Conservation (phyloP, 2,329 filamentous ascomycete genomes). For the Venturia asperata region DNA sequence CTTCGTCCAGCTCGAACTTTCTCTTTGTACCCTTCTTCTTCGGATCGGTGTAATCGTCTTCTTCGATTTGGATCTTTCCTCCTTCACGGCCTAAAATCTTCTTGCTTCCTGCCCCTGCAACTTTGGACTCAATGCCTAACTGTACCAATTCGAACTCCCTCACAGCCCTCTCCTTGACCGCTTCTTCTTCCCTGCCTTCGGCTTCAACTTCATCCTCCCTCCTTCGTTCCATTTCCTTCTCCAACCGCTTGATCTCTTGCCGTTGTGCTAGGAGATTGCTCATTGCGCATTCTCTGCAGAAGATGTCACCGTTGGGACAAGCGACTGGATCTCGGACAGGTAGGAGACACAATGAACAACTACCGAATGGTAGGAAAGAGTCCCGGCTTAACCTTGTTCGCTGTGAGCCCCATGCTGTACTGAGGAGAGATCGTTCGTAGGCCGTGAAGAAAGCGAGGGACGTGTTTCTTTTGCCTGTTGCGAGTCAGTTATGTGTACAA, state of each 20-base stretch:
- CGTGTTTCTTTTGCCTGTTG: constrained; percentile 67
- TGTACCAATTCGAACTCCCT: constrained; percentile 80
- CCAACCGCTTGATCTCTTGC: constrained; percentile 79
- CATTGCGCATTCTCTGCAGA: constrained; percentile 91
- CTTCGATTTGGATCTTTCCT: constrained; percentile 28
- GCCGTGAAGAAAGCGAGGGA: constrained; percentile 90
- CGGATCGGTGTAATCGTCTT: constrained; percentile 24
- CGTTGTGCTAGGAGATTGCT: constrained; percentile 85
- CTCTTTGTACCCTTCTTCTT: constrained; percentile 53
- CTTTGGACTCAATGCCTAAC: constrained; percentile 45
- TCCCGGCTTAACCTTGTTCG: constrained; percentile 82
- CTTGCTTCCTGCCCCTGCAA: constrained; percentile 25
- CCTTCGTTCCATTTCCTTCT: constrained; percentile 56
- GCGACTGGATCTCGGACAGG: constrained; percentile 75
- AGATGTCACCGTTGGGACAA: constrained; percentile 77
- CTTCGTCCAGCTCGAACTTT: constrained; percentile 73
- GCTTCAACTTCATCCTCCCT: constrained; percentile 57
- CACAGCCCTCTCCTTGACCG: constrained; percentile 63
- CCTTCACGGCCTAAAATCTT: constrained; percentile 34
- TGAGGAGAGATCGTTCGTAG: constrained; percentile 77
- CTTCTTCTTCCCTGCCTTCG: constrained; percentile 55
- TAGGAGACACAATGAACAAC: constrained; percentile 80
- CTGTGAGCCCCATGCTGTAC: constrained; percentile 72
- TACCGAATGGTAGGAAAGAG: constrained; percentile 85
- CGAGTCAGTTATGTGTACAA: background rate